phyloP scores from a whole-genome alignment of 768 basidiomycete species.

The Erythrobasidium yunnanense region DNA sequence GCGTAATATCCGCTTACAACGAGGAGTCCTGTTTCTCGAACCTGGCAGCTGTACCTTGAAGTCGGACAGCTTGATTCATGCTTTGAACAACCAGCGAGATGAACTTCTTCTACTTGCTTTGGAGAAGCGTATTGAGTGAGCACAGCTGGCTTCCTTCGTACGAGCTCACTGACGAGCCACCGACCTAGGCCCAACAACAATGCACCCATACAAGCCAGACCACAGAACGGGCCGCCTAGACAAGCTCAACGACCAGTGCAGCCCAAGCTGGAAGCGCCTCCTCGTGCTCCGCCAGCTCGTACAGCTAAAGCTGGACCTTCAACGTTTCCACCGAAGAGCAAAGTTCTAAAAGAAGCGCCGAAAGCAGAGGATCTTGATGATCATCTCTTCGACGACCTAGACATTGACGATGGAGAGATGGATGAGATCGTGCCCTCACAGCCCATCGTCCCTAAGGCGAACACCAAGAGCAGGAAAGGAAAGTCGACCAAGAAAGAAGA shows the following conservation, averaged over 20 bases:
- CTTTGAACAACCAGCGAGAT: conserved; percentile 53
- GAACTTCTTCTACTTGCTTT: conserved; percentile 57
- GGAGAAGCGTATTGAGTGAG: conserved; percentile 38
- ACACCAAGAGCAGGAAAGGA: too few species aligned
- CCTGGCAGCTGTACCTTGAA: conserved; percentile 50
- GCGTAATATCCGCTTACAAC: conserved; percentile 56
- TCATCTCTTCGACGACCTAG: too few species aligned
- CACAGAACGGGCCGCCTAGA: background rate
- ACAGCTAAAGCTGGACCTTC: background rate
- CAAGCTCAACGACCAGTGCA: background rate
- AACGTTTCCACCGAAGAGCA: background rate
- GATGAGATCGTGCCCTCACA: too few species aligned
- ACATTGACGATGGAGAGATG: too few species aligned
- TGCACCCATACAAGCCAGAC: background rate
- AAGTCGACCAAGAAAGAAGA: too few species aligned
- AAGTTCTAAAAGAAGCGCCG: too few species aligned
- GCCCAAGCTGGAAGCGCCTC: background rate
- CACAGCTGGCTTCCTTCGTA: background rate
- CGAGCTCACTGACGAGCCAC: background rate
- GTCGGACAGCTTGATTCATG: conserved; percentile 28
- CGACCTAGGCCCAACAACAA: background rate
- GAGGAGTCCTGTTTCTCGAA: conserved; percentile 67
- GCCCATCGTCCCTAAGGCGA: too few species aligned
- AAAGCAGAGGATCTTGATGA: too few species aligned
- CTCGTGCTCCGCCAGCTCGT: background rate